These are phyloP conservation scores for Emericellopsis atlantica DNA, from an alignment of 2,329 filamentous ascomycete genomes.

Conservation along the genomic window DNA sequence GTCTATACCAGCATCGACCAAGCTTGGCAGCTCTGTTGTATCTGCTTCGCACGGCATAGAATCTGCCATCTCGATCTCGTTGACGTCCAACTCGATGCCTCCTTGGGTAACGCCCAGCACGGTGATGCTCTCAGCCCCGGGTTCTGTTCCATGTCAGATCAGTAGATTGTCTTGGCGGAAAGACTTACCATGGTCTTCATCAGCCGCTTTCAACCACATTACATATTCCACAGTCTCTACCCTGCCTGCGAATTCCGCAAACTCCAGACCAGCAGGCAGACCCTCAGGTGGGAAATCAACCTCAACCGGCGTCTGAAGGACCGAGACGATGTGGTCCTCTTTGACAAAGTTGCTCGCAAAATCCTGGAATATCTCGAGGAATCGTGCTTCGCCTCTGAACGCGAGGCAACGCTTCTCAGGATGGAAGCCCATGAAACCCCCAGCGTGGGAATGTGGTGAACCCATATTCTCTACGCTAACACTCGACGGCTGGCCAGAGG, in stretches of 20 bases:
- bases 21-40: no score
- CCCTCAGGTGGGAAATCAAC: constrained; percentile 9
- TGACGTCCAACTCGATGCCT: neutral
- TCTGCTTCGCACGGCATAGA: no score
- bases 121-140: neutral
- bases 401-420: constrained; percentile 1
- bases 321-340: constrained; percentile 1
- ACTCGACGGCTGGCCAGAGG: neutral
- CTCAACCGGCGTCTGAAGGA: constrained; percentile 6
- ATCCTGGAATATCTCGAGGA: constrained; percentile 5
- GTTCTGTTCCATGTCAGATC: neutral
- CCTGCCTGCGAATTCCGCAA: constrained; percentile 8
- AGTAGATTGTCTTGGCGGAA: neutral
- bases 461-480: neutral
- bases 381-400: constrained; percentile 6
- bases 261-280: constrained; percentile 8
- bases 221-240: constrained; percentile 13
- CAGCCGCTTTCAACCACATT: constrained; percentile 8
- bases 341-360: constrained; percentile 5
- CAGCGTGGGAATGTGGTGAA: neutral
- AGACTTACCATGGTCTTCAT: neutral
- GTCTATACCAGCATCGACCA: no score
- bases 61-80: no score
- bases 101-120: neutral
- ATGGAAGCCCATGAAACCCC: constrained; percentile 5